A percentile compares a stretch with the other conserved stretches of the same genome.
Evolutionary conservation across 2,329 filamentous ascomycete species (phyloP).

Genomic region (Bretziella fagacearum): DNA sequence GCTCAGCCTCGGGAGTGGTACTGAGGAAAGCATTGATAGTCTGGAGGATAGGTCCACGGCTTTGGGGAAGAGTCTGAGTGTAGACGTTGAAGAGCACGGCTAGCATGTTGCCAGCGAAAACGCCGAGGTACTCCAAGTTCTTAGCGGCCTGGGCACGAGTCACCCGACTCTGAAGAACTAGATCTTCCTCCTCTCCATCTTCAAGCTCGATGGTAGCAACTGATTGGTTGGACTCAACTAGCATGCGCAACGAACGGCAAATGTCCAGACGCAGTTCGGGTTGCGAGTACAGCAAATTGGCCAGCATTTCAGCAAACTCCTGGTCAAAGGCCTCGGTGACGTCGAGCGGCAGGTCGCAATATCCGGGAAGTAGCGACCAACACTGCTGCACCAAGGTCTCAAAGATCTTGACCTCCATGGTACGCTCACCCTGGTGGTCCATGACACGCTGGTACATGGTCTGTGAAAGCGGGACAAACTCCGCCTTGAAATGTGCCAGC

Average conservation of each 20-base stretch:
- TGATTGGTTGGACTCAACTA: conserved; percentile 83
- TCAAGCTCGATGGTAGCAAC: conserved; percentile 51
- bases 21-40: conserved; percentile 92
- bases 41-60: conserved; percentile 74
- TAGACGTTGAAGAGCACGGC: conserved; percentile 99
- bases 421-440: conserved; percentile 69
- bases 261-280: conserved; percentile 73
- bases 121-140: conserved; percentile 66
- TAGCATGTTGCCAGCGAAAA: conserved; percentile 72
- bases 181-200: conserved; percentile 46
- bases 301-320: conserved; percentile 71
- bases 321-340: conserved; percentile 64
- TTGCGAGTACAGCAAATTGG: conserved; percentile 85
- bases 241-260: conserved; percentile 66
- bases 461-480: conserved; percentile 81
- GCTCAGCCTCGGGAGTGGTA: conserved; percentile 60
- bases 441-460: conserved; percentile 76
- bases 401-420: conserved; percentile 93
- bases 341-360: conserved; percentile 84
- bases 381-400: conserved; percentile 92
- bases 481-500: conserved; percentile 65
- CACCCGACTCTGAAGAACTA: conserved; percentile 63
- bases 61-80: conserved; percentile 85
- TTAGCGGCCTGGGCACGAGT: conserved; percentile 56
- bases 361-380: conserved; percentile 85